Conservation (phyloP, 2,329 filamentous ascomycete species). For the Metarhizium album region DNA sequence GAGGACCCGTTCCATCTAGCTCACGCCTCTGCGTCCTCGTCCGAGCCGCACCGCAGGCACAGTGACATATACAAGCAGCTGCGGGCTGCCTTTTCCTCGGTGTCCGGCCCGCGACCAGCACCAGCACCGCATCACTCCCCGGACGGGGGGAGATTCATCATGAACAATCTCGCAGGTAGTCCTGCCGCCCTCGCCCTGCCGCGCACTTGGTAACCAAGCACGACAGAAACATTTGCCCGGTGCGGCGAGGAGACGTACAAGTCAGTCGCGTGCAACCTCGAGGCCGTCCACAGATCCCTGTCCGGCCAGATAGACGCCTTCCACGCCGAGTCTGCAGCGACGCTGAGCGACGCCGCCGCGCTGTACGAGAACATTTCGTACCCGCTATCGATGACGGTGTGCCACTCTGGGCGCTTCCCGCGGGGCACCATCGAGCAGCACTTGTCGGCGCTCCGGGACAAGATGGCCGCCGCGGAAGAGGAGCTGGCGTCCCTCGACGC, state of each 20-base stretch:
- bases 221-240: conserved; percentile 5
- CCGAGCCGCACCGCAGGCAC: conserved; percentile 1
- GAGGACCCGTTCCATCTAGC: conserved; percentile 5
- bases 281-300: conserved; percentile 13
- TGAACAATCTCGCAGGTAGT: conserved; percentile 1
- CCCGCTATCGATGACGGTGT: conserved; percentile 22
- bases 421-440: conserved; percentile 17
- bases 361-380: conserved; percentile 22
- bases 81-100: conserved; percentile 12
- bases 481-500: conserved; percentile 13
- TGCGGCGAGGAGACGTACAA: conserved; percentile 5
- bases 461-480: conserved; percentile 13
- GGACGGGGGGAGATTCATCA: neutral
- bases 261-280: conserved; percentile 9
- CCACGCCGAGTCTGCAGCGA: conserved; percentile 7
- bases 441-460: conserved; percentile 12
- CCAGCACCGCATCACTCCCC: neutral
- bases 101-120: neutral
- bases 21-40: neutral
- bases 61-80: conserved; percentile 16
- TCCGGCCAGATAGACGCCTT: conserved; percentile 13
- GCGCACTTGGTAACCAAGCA: neutral
- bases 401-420: conserved; percentile 14
- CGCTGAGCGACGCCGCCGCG: conserved; percentile 9
- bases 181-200: neutral